Percentiles rank a stretch among this genome's conserved stretches.
Evolutionary conservation across 164 flowering plant species (phyloP).

Genomic region (Cinnamomum micranthum): DNA sequence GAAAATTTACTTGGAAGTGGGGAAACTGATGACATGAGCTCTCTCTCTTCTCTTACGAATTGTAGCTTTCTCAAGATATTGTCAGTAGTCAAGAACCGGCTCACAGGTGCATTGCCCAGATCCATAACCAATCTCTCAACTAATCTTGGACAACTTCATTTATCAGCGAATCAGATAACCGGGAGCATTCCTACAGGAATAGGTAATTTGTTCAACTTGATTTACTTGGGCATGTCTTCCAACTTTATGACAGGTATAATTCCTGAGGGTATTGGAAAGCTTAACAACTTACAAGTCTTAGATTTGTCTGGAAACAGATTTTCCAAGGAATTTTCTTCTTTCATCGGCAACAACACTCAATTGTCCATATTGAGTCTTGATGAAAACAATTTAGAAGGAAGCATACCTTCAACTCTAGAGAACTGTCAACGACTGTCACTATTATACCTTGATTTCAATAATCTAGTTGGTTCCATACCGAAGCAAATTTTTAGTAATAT

Average conservation of each 20-base stretch:
- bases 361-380: constrained; percentile 13
- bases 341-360: constrained; percentile 24
- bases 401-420: constrained; percentile 20
- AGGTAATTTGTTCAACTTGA: no score
- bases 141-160: no score
- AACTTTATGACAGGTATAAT: constrained; percentile 16
- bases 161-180: no score
- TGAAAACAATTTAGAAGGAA: constrained; percentile 22
- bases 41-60: no score
- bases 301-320: constrained; percentile 8
- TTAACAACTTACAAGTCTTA: constrained; percentile 16
- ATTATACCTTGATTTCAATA: constrained; percentile 14
- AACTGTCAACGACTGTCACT: background rate
- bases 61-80: no score
- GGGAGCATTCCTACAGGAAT: no score
- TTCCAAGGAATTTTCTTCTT: constrained; percentile 23
- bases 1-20: no score
- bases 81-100: no score
- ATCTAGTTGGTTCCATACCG: constrained; percentile 28
- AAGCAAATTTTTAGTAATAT: constrained; percentile 14
- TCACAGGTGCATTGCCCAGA: no score
- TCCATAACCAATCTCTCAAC: no score
- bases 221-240: no score
- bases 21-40: no score
- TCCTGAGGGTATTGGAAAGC: constrained; percentile 25